Percentiles rank a stretch among this genome's conserved stretches.
Conservation (phyloP, 495 filamentous ascomycete species). For the Tuber microsphaerosporum region DNA sequence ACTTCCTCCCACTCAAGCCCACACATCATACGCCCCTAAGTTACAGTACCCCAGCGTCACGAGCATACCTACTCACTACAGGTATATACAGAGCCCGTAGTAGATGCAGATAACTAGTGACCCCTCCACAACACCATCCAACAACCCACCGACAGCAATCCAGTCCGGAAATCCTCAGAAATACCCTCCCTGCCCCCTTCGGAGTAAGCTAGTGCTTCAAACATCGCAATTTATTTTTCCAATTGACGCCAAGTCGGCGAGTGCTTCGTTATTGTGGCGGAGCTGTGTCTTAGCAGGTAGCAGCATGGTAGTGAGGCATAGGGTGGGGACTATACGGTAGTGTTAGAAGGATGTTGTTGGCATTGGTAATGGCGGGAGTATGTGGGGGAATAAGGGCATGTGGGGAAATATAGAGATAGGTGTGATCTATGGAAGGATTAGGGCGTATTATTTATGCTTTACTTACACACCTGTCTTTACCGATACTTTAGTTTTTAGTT, state of each 20-base stretch:
- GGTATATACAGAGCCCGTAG: neutral
- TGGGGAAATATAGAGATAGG: no score
- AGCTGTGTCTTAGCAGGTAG: neutral
- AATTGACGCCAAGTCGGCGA: neutral
- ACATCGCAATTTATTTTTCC: neutral
- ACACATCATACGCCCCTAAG: neutral
- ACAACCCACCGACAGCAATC: neutral
- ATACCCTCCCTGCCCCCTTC: neutral
- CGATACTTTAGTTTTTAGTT: no score
- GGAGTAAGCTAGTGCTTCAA: no score
- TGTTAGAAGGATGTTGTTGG: neutral
- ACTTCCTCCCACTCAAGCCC: neutral
- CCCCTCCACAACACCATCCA: neutral
- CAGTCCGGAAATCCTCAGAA: neutral
- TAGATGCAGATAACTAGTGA: no score
- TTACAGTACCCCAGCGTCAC: neutral
- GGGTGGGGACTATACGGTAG: neutral
- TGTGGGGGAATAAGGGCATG: no score
- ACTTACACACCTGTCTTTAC: no score
- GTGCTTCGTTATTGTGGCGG: neutral
- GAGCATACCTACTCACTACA: neutral
- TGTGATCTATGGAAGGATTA: no score
- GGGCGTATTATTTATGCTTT: no score
- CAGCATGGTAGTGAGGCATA: neutral
- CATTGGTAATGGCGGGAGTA: no score